Evolutionary conservation across 805 yeast genomes (phyloP).

Genomic region (Naumovozyma baii): DNA sequence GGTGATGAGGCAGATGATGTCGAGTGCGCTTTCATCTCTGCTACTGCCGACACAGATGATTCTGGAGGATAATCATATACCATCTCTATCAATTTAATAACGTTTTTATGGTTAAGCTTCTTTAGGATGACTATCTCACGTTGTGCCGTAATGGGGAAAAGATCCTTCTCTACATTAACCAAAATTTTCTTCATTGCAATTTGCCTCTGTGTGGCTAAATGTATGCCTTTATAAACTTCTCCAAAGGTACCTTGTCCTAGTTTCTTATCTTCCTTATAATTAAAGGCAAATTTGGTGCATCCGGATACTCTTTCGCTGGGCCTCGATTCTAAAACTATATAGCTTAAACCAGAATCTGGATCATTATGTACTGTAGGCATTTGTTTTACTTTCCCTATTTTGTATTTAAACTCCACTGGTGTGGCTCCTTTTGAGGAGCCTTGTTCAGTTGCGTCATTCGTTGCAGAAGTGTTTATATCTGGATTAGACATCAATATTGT

Average conservation of each 20-base stretch:
- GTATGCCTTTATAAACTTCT: slow-evolving; percentile 71
- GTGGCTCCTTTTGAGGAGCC: not conserved
- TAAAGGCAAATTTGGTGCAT: slow-evolving; percentile 23
- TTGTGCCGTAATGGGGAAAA: slow-evolving; percentile 89
- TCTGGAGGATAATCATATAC: slow-evolving; percentile 42
- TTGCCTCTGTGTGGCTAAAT: slow-evolving; percentile 36
- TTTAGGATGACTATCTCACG: slow-evolving; percentile 83
- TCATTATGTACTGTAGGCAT: slow-evolving; percentile 26
- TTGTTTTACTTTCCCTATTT: slow-evolving; percentile 29
- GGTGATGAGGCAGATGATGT: not conserved
- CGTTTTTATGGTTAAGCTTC: slow-evolving; percentile 55
- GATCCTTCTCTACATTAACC: slow-evolving; percentile 38
- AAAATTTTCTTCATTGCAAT: slow-evolving; percentile 86
- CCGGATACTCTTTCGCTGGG: slow-evolving; percentile 25
- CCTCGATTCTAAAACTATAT: slow-evolving; percentile 20
- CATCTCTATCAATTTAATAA: slow-evolving; percentile 73
- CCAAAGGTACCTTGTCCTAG: slow-evolving; percentile 86
- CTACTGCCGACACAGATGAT: slow-evolving; percentile 8
- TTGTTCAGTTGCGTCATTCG: not conserved
- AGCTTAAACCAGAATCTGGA: slow-evolving; percentile 19
- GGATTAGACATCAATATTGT: not conserved
- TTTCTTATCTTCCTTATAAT: slow-evolving; percentile 33
- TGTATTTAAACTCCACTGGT: slow-evolving; percentile 19
- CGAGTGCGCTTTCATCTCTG: not conserved
- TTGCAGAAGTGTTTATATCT: not conserved